A percentile compares a stretch with the other conserved stretches of the same genome.
Conservation (phyloP, 2,329 filamentous ascomycete genomes). For the Dactylellina drechsleri region DNA sequence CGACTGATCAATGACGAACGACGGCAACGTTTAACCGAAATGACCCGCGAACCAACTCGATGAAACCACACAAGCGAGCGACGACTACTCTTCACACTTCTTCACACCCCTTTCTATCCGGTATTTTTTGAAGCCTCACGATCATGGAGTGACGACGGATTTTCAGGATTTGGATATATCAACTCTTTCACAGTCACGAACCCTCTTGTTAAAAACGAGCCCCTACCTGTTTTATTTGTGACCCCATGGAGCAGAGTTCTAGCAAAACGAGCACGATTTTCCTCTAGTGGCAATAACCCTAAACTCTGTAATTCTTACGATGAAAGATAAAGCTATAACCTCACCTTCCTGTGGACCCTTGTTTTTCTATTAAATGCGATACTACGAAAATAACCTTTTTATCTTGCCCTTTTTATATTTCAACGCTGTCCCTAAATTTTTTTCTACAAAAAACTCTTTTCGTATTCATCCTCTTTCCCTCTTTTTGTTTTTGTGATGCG, state of each 20-base stretch:
- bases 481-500: conserved; percentile 47
- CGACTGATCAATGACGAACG: conserved; percentile 72
- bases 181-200: conserved; percentile 30
- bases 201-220: conserved; percentile 31
- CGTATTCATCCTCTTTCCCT: conserved; percentile 16
- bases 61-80: conserved; percentile 46
- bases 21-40: conserved; percentile 44
- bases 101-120: conserved; percentile 40
- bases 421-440: conserved; percentile 53
- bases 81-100: conserved; percentile 47
- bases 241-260: conserved; percentile 31
- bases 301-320: conserved; percentile 42
- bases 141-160: conserved; percentile 49
- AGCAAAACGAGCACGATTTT: conserved; percentile 7
- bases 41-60: conserved; percentile 14
- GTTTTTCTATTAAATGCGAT: conserved; percentile 31
- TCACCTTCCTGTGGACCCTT: conserved; percentile 41
- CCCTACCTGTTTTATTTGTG: conserved; percentile 31
- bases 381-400: conserved; percentile 30
- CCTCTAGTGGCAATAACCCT: conserved; percentile 24
- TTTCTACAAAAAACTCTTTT: conserved; percentile 25
- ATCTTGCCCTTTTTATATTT: conserved; percentile 33
- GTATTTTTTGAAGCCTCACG: conserved; percentile 40
- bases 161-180: conserved; percentile 48
- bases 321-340: conserved; percentile 23